Evolutionary conservation across 2,329 filamentous ascomycete species (phyloP).

Genomic region (Endothia cerciana): DNA sequence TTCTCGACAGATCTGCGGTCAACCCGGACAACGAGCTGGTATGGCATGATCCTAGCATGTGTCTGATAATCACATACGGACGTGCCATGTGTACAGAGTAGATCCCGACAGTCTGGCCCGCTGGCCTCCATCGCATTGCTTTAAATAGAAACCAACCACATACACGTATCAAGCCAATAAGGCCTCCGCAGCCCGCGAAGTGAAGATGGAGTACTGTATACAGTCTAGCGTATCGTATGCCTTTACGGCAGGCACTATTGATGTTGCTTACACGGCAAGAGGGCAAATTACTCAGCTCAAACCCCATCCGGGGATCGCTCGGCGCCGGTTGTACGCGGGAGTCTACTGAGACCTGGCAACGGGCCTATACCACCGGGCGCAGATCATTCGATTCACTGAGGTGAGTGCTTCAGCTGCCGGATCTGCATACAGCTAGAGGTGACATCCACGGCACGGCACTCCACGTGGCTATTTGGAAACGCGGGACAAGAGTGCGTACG

Average conservation of each 20-base stretch:
- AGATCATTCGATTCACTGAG: background rate
- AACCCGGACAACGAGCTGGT: too few species aligned
- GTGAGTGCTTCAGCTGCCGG: background rate
- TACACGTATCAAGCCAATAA: background rate
- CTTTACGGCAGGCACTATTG: too few species aligned
- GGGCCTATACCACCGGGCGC: too few species aligned
- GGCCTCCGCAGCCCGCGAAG: background rate
- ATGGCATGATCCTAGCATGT: background rate
- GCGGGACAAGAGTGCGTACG: background rate
- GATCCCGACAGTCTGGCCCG: background rate
- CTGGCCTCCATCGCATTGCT: background rate
- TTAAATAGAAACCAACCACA: conserved; percentile 6
- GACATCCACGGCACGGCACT: background rate
- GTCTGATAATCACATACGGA: background rate
- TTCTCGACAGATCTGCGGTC: background rate
- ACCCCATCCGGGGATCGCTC: too few species aligned
- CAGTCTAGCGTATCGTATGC: background rate
- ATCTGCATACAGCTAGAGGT: background rate
- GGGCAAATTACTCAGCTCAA: too few species aligned
- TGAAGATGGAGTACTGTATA: background rate
- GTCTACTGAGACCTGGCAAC: too few species aligned
- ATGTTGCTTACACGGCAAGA: too few species aligned
- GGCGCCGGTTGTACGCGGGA: too few species aligned
- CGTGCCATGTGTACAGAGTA: background rate
- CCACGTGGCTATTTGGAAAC: background rate